Evolutionary conservation across 495 filamentous ascomycete genomes (phyloP).

Genomic region (Entonaema liquescens): DNA sequence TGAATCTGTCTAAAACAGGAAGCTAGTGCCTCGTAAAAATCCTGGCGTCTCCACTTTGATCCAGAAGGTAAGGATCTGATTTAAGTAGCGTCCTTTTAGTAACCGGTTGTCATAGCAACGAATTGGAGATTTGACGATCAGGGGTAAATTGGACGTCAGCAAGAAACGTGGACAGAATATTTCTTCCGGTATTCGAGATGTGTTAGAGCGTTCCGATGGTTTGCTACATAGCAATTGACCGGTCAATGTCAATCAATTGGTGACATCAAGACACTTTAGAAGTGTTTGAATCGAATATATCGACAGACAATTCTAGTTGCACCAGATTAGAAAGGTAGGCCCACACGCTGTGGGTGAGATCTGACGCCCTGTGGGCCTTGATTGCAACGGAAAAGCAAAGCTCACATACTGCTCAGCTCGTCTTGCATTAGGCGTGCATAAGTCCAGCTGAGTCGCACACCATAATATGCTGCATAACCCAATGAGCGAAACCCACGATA

Average conservation of each 20-base stretch:
- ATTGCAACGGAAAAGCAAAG: slow-evolving; percentile 28
- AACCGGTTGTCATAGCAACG: slow-evolving; percentile 47
- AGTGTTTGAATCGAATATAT: slow-evolving; percentile 30
- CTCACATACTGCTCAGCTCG: slow-evolving; percentile 39
- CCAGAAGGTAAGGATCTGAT: slow-evolving; percentile 21
- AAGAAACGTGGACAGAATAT: slow-evolving; percentile 10
- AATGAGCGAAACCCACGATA: slow-evolving; percentile 46
- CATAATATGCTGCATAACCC: slow-evolving; percentile 32
- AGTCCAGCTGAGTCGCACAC: slow-evolving; percentile 32
- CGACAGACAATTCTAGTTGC: slow-evolving; percentile 9
- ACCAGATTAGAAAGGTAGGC: slow-evolving; percentile 11
- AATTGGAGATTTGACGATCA: slow-evolving; percentile 34
- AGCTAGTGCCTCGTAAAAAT: slow-evolving; percentile 34
- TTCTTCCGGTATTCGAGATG: slow-evolving; percentile 13
- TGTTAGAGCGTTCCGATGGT: slow-evolving; percentile 13
- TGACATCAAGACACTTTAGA: slow-evolving; percentile 15
- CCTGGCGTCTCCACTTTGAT: slow-evolving; percentile 35
- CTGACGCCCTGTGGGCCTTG: slow-evolving; percentile 18
- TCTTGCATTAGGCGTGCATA: slow-evolving; percentile 43
- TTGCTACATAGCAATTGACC: slow-evolving; percentile 7
- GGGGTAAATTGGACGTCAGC: slow-evolving; percentile 39
- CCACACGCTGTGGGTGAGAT: slow-evolving; percentile 16
- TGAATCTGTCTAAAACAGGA: slow-evolving; percentile 13
- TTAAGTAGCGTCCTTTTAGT: slow-evolving; percentile 25
- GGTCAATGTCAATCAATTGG: slow-evolving; percentile 25